Percentiles rank a stretch among this genome's conserved stretches.
These are phyloP conservation scores for Stylosanthes scabra DNA, from an alignment of 331 rosid species.

Conservation along the genomic window DNA sequence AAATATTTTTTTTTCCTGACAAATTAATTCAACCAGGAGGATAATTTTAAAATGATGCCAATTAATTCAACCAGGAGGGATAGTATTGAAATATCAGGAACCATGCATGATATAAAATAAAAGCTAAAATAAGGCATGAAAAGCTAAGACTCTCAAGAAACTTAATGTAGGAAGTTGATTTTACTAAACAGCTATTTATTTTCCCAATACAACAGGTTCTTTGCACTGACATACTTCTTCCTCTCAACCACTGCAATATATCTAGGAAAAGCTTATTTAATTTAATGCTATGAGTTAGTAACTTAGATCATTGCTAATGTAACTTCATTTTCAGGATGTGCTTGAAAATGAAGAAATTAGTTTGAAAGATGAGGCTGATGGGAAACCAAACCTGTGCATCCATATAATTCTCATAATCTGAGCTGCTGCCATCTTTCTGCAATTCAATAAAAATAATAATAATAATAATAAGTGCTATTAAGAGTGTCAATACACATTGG, in stretches of 20 bases:
- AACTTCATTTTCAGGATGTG: conserved; percentile 1
- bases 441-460: conserved; percentile 26
- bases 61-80: neutral
- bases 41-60: neutral
- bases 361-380: conserved; percentile 16
- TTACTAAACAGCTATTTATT: neutral
- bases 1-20: neutral
- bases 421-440: conserved; percentile 88
- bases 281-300: neutral
- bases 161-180: neutral
- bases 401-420: conserved; percentile 75
- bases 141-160: neutral
- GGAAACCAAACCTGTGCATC: conserved; percentile 76
- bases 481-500: conserved; percentile 13
- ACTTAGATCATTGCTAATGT: neutral
- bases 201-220: conserved; percentile 5
- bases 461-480: neutral
- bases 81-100: neutral
- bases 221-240: conserved; percentile 3
- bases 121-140: neutral
- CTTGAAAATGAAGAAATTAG: conserved; percentile 2
- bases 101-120: neutral
- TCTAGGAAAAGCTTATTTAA: neutral
- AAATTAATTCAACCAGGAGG: neutral
- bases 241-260: neutral